Percentiles rank a stretch among this genome's conserved stretches.
Conservation (phyloP, 2,329 filamentous ascomycete genomes). For the Clonostachys chloroleuca region DNA sequence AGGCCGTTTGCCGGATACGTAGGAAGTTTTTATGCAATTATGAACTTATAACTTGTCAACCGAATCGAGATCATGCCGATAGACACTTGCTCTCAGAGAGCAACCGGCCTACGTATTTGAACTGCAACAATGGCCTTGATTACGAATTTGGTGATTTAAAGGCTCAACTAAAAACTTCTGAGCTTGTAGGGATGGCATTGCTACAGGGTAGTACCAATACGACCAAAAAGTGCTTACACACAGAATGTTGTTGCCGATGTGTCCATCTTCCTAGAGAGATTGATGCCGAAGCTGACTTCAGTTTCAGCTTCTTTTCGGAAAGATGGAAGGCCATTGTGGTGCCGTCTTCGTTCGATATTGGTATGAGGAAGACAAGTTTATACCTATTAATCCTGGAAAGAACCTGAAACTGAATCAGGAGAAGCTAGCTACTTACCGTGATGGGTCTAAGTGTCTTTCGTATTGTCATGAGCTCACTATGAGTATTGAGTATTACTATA, state of each 20-base stretch:
- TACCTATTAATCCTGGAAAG: slow-evolving; percentile 33
- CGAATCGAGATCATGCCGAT: not conserved
- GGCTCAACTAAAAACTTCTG: slow-evolving; percentile 34
- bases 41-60: too few relatives aligned
- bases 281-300: slow-evolving; percentile 40
- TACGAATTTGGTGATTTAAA: slow-evolving; percentile 33
- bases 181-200: slow-evolving; percentile 44
- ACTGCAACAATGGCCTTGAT: slow-evolving; percentile 41
- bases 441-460: slow-evolving; percentile 36
- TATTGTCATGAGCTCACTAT: slow-evolving; percentile 39
- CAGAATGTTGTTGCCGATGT: too few relatives aligned
- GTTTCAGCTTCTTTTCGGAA: slow-evolving; percentile 40
- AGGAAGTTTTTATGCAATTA: too few relatives aligned
- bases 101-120: slow-evolving; percentile 22
- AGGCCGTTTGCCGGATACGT: too few relatives aligned
- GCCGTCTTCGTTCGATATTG: slow-evolving; percentile 39
- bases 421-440: slow-evolving; percentile 30
- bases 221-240: too few relatives aligned
- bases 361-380: slow-evolving; percentile 47
- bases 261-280: slow-evolving; percentile 21
- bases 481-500: slow-evolving; percentile 28
- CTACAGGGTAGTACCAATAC: slow-evolving; percentile 23
- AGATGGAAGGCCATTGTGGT: slow-evolving; percentile 28
- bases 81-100: not conserved
- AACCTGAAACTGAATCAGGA: slow-evolving; percentile 32